Conservation (phyloP, 768 basidiomycete genomes). For the Naganishia onofrii region DNA sequence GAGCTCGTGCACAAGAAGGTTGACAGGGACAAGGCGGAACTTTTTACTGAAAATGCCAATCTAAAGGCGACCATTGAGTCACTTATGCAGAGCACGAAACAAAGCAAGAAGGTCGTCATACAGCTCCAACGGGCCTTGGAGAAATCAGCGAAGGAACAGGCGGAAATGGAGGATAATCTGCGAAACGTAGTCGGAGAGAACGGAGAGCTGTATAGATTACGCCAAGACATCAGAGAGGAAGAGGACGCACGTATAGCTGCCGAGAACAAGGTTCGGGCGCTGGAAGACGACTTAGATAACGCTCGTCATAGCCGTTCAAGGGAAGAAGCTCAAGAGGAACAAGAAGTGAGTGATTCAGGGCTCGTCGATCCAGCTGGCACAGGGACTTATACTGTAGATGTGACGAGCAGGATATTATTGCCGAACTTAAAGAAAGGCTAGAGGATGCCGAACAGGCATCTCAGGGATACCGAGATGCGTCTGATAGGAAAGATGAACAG, state of each 20-base stretch:
- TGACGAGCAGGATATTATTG: constrained; percentile 37
- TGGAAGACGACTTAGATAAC: constrained; percentile 68
- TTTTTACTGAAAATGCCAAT: constrained; percentile 85
- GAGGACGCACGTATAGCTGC: constrained; percentile 12
- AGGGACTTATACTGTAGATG: constrained; percentile 38
- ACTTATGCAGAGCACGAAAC: constrained; percentile 85
- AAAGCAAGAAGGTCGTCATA: constrained; percentile 79
- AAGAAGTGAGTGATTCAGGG: constrained; percentile 23
- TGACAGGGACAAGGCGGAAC: constrained; percentile 87
- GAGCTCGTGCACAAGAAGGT: constrained; percentile 84
- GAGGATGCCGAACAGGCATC: constrained; percentile 33
- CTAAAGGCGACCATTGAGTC: constrained; percentile 90
- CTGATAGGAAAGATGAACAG: constrained; percentile 18
- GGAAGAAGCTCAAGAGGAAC: constrained; percentile 53
- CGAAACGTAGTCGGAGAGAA: constrained; percentile 59
- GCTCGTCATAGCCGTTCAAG: constrained; percentile 32
- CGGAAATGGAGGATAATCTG: constrained; percentile 68
- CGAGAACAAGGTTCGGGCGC: constrained; percentile 52
- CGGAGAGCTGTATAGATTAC: constrained; percentile 12
- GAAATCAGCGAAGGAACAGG: constrained; percentile 43
- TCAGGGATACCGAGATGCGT: neutral
- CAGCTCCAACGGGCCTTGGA: constrained; percentile 56
- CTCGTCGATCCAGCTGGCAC: constrained; percentile 27
- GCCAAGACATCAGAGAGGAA: constrained; percentile 9
- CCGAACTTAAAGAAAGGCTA: constrained; percentile 35